Base-by-base conservation (phyloP, 1,284 basidiomycete species). In the Apiotrichum porosum region DNA sequence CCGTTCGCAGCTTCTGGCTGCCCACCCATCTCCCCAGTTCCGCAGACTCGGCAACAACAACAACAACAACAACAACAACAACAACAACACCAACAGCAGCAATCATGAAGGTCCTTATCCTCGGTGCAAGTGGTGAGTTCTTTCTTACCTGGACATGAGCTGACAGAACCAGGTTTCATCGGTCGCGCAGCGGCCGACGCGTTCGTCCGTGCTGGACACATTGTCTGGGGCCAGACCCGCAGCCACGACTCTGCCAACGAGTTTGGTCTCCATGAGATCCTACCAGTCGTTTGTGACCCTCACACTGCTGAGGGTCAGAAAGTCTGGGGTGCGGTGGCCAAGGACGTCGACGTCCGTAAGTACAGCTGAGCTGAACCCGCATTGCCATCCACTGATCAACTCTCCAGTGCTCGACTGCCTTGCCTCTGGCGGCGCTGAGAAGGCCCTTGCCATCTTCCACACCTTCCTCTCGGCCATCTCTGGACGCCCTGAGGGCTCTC, bases 181-280 rank as follows among this genome's bases (percentile, higher is more conserved):
- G 79, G 78, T 4, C 59, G 71, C 6, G 75, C 78, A 5, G 71
- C 71, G n/a, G 72, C 77, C 1, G 72, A 77, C 38, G 79, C 79
- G 0, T 71, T 80, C 31, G 69, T 74, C 4, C 75, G 79, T 10
- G 76, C 75, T 0, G 80, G 80, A 0, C 78, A 81, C 52, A 71
- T 75, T n/a, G 79, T 80, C 2, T 79, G 77, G 44, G 79, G 79
- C 15, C 64, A 74, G 21, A 79, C 78, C 0, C 76, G 80, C 4
- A 73, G 68, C 0, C 71, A 72, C 30, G 26, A 21, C 13, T 49
- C 51, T 0, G 51, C 47, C 5, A 40, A 37, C 21, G 32, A 40
- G 21, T 51, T 60, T 35, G 68, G 70, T 1, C 68, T 70, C 6
- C 71, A 77, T 54, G 79, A 81, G 63, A 77, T 82, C 47, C 75